Evolutionary conservation across 768 basidiomycete species (phyloP), one percentile per base, ranked within the genome.

Genomic region (Termitomyces sp.): DNA sequence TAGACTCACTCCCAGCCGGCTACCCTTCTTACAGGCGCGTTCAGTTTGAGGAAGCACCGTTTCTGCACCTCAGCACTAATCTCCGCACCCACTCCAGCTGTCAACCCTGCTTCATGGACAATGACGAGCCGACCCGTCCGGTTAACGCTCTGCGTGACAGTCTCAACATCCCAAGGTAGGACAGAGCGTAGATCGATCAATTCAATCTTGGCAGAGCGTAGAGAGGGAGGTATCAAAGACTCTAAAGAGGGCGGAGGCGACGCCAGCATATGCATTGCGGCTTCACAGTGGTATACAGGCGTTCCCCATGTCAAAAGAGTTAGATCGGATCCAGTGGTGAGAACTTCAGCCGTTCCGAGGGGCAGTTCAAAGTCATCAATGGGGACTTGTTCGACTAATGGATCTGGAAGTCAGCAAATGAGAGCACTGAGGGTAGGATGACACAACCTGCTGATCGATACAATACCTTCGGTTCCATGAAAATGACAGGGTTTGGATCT

Each of bases 281-380:
- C 77, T 76, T 94, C 90, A 68, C 92, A 93, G 63, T 91, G 86
- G 72, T 92, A 96, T 34, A 97, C 72, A 1, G 94, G 92, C 14
- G 94, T 94, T n/a, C 94, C 94, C 85, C 92, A 98, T 7, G 93
- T 84, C 19, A 97, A 75, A 27, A 97, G 71, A 1, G 95, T 98
- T n/a, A 97, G 75, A 67, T 97, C 94, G 10, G 82, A 77, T 4
- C 94, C 95, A 0, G 80, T 68, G 1, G 79, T 70, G 10, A 98
- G 80, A 8, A 80, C 79, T 65, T 98, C 94, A 5, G 92, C 91
- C 59, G 83, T 79, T 12, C 85, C 86, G 4, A 98, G 78, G 0
- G 94, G 92, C n/a, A 98, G 77, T 53, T 81, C 76, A 65, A 79
- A 98, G 68, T 96, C 94, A 65, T 91, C 90, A 34, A 87, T 77